These are phyloP conservation scores for Coelastrella sp. DNA, from an alignment of 139 green algal genomes.

Conservation along the genomic window DNA sequence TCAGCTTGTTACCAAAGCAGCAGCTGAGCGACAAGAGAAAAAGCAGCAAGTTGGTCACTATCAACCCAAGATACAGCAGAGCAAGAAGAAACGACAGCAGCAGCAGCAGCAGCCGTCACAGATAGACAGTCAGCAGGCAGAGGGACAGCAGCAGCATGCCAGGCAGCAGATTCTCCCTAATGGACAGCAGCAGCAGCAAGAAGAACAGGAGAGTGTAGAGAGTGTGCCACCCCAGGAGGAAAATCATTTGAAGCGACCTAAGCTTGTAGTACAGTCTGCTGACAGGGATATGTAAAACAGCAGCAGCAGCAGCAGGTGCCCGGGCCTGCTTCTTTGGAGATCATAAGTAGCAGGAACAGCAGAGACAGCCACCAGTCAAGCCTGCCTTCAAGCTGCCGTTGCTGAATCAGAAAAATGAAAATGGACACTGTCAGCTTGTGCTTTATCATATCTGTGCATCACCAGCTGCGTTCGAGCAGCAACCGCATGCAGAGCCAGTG, in stretches of 20 bases:
- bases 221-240: no score
- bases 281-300: neutral
- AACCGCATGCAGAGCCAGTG: no score
- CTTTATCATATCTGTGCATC: no score
- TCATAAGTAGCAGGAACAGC: no score
- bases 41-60: neutral
- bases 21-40: constrained; percentile 37
- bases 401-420: no score
- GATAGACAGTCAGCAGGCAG: constrained; percentile 4
- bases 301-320: constrained; percentile 16
- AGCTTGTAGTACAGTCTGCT: no score
- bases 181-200: neutral
- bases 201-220: no score
- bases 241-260: no score
- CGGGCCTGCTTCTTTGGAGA: neutral
- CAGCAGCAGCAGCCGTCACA: constrained; percentile 2
- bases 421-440: no score
- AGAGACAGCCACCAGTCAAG: no score
- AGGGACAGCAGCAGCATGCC: neutral
- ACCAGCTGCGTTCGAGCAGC: no score
- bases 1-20: constrained; percentile 41
- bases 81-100: neutral
- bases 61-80: neutral
- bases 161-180: neutral
- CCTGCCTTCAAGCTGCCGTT: no score